Base-by-base conservation (phyloP, 371 early-diverging fungal genomes). In the Rhizopus delemar region DNA sequence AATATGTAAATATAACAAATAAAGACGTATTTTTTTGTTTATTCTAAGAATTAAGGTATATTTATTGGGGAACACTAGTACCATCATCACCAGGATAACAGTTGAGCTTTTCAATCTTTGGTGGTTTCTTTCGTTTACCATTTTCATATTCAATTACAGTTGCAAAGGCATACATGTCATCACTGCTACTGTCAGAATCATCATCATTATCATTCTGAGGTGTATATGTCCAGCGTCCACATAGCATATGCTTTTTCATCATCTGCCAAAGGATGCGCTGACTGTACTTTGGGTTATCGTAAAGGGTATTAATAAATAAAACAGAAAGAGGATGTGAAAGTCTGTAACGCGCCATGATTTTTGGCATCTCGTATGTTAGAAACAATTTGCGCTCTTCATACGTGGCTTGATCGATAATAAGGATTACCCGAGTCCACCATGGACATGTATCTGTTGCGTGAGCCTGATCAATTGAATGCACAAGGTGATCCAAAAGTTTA, bases 221-320 rank as follows among this genome's bases (percentile, higher is more conserved):
- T 43, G 43, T 43, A 6, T 5, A 8, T 13, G 15, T 48, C 56
- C 57, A 65, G 0, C 62, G 57, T 5, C 62, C 62, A 46, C 55
- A 33, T 3, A 48, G 43, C 28, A 39, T 51, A 33, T 66, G 66
- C 29, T 51, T 53, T 41, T 61, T 55, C 55, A 66, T 53, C 62
- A 66, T 66, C 22, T 66, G 57, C 62, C 62, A 58, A 22, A 66
- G 32, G 22, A 62, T 66, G 2, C 62, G 35, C 9, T 62, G 62
- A 12, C 59, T 57, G 29, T 29, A 28, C 0, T 55, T 22, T 50
- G 38, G 49, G 15, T 64, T 41, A 15, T 58, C 16, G 6, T 50
- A 13, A 11, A 11, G 41, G 0, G 65, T 56, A 28, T 58, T 52
- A 1, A 66, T 9, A 46, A 66, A 66, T 8, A 66, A 32, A 8